phyloP scores from a whole-genome alignment of 805 yeast species.

The Brettanomyces custersianus region DNA sequence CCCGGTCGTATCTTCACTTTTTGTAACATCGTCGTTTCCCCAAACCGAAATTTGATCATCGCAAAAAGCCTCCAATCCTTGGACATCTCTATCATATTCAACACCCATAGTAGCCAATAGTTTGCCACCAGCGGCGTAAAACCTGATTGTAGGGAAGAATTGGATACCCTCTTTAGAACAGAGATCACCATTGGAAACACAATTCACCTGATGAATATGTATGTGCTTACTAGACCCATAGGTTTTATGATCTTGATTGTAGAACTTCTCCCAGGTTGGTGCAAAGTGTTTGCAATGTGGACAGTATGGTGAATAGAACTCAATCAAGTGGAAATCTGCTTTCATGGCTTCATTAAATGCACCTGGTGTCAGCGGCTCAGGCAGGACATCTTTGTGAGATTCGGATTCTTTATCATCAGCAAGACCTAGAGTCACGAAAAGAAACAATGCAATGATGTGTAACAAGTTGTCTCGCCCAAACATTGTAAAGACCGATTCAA shows the following conservation, averaged over 20 bases:
- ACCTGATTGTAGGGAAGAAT: constrained; percentile 62
- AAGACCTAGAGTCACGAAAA: constrained; percentile 2
- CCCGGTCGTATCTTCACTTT: background rate
- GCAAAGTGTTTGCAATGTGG: constrained; percentile 70
- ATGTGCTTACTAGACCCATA: constrained; percentile 38
- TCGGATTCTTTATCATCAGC: constrained; percentile 1
- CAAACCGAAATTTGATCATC: constrained; percentile 37
- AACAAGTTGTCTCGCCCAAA: too few relatives aligned
- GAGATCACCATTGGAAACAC: constrained; percentile 79
- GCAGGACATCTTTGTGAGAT: constrained; percentile 23
- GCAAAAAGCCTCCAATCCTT: constrained; percentile 43
- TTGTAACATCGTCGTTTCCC: constrained; percentile 31
- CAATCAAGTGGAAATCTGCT: constrained; percentile 63
- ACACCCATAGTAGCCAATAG: constrained; percentile 39
- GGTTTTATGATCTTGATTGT: constrained; percentile 36
- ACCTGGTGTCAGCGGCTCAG: constrained; percentile 39
- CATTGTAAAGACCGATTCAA: too few relatives aligned
- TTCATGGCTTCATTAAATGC: constrained; percentile 42
- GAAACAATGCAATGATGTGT: too few relatives aligned
- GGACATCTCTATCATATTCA: constrained; percentile 35
- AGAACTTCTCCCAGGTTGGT: constrained; percentile 75
- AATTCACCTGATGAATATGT: constrained; percentile 70
- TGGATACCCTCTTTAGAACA: constrained; percentile 58
- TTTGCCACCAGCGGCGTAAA: constrained; percentile 52
- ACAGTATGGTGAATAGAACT: constrained; percentile 88